phyloP scores from a whole-genome alignment of 352 stramenopile species.

The Phytophthora multivora region DNA sequence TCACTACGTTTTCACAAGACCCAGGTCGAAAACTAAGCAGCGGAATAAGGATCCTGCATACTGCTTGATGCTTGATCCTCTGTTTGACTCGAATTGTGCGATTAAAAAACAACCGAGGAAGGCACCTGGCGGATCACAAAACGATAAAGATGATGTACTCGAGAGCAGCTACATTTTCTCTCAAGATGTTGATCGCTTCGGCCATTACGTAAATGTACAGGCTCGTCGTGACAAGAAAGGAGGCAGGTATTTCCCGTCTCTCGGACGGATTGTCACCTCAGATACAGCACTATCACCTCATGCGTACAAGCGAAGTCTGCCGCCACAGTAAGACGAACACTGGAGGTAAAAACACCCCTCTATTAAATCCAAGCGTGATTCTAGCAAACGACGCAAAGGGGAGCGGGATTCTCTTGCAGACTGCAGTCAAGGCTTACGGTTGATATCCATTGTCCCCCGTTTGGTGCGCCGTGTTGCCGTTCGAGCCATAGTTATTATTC shows the following conservation, averaged over 20 bases:
- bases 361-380: constrained; percentile 16
- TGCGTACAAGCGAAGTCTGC: constrained; percentile 2
- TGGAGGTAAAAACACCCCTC: constrained; percentile 4
- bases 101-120: constrained; percentile 10
- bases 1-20: constrained; percentile 57
- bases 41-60: constrained; percentile 28
- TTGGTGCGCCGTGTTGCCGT: constrained; percentile 25
- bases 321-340: constrained; percentile 1
- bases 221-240: constrained; percentile 36
- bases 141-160: constrained; percentile 4
- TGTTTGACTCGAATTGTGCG: constrained; percentile 48
- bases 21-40: constrained; percentile 36
- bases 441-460: constrained; percentile 7
- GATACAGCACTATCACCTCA: constrained; percentile 14
- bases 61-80: constrained; percentile 67
- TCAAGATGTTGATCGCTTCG: constrained; percentile 50
- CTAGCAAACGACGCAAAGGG: neutral
- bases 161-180: constrained; percentile 32
- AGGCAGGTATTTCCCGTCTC: constrained; percentile 54
- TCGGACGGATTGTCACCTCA: constrained; percentile 44
- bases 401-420: neutral
- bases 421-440: neutral
- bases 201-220: constrained; percentile 57
- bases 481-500: constrained; percentile 66
- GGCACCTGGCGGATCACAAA: constrained; percentile 1